Base-by-base conservation (phyloP, 2,329 filamentous ascomycete species). In the Pseudomassariella vexata region DNA sequence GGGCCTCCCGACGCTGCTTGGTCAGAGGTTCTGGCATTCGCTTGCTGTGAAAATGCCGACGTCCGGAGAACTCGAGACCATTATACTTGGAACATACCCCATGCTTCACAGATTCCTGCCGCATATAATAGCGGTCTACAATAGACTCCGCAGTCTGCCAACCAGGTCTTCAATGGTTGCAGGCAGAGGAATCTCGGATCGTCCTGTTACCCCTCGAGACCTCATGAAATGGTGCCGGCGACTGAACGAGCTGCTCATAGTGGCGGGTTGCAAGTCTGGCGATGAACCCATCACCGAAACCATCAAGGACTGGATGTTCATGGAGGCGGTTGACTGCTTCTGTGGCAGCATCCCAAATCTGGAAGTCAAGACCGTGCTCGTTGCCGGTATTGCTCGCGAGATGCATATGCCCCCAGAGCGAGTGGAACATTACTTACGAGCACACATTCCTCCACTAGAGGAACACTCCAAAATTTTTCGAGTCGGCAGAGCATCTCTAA, bases 261-360 rank as follows among this genome's bases (percentile, higher is more conserved):
- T 68, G 7, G 65, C 73, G 9, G 75, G 79, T 2, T 76, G 77
- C 15, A 80, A 72, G 42, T 82, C 73, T 16, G 77, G 79, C 9
- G 68, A 75, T 14, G 84, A 92, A 53, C 68, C 81, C 1, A 76
- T 88, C 15, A 77, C 70, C n/a, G 84, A 90, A 47, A 73, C 73
- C 2, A 76, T 76, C 1, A 69, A 76, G 42, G 83, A 95, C 49
- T 79, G 83, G 47, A 94, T 96, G 58, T 95, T 95, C 49, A 76
- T 95, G 63, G 92, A 98, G 53, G 85, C 88, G 1, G 72, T 92
- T 32, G 92, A 98, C 57, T 94, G 89, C 52, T 96, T 98, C 56
- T 80, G 86, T 24, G 85, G 85, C 33, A 86, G 83, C 51, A 66
- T 92, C 27, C 81, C 83, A 8, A 82, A 82, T 35, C 69, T 70